phyloP scores from a whole-genome alignment of 2,329 filamentous ascomycete genomes.

The Aureobasidium sp. region DNA sequence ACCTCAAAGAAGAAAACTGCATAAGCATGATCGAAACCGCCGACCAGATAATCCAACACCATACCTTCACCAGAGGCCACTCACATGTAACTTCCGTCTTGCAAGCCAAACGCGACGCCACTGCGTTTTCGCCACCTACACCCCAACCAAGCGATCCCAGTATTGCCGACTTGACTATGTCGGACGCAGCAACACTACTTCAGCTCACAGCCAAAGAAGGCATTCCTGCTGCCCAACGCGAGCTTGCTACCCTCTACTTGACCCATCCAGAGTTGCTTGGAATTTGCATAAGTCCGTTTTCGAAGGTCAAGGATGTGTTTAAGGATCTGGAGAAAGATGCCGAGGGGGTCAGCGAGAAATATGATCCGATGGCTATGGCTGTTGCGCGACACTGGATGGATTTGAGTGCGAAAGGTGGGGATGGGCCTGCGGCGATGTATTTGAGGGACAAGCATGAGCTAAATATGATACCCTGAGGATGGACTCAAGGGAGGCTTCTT shows the following conservation, averaged over 20 bases:
- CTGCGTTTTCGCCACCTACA: slow-evolving; percentile 20
- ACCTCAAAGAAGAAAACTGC: slow-evolving; percentile 79
- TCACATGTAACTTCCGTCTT: slow-evolving; percentile 24
- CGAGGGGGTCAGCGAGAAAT: slow-evolving; percentile 53
- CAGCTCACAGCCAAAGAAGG: slow-evolving; percentile 92
- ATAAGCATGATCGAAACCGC: slow-evolving; percentile 72
- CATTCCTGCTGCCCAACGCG: slow-evolving; percentile 77
- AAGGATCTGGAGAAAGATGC: slow-evolving; percentile 66
- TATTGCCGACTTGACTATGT: slow-evolving; percentile 58
- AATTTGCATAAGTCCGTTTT: slow-evolving; percentile 72
- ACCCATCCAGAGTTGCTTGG: slow-evolving; percentile 79
- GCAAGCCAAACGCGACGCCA: slow-evolving; percentile 25
- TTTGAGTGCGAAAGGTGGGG: slow-evolving; percentile 71
- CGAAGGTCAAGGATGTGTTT: slow-evolving; percentile 80
- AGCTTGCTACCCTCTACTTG: slow-evolving; percentile 87
- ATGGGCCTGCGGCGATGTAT: slow-evolving; percentile 74
- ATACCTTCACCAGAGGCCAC: slow-evolving; percentile 52
- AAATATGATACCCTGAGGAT: slow-evolving; percentile 44
- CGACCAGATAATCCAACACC: slow-evolving; percentile 58
- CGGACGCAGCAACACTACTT: slow-evolving; percentile 81
- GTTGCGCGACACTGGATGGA: slow-evolving; percentile 98
- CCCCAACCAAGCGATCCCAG: slow-evolving; percentile 14
- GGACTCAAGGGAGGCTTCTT: too few relatives aligned
- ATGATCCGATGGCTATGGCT: slow-evolving; percentile 83
- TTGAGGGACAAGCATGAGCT: slow-evolving; percentile 62